Conservation (phyloP, 805 yeast species). For the Teunomyces stri region DNA sequence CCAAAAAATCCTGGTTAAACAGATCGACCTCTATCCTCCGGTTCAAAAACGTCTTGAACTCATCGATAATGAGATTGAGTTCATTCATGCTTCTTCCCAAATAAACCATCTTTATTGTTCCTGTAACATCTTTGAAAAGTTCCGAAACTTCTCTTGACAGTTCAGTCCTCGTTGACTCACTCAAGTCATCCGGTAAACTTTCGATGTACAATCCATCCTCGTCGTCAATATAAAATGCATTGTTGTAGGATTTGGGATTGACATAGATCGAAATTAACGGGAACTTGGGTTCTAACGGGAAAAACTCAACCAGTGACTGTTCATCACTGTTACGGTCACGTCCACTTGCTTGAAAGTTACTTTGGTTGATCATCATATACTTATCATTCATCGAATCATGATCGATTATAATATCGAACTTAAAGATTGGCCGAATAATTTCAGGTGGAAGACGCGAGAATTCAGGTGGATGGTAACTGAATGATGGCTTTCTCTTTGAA, state of each 20-base stretch:
- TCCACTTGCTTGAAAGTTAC: slow-evolving; percentile 1
- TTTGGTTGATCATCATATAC: slow-evolving; percentile 16
- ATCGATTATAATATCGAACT: slow-evolving; percentile 45
- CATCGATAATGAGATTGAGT: slow-evolving; percentile 46
- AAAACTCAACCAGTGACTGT: slow-evolving; percentile 5
- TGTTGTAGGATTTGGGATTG: slow-evolving; percentile 25
- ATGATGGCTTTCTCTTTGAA: slow-evolving; percentile 14
- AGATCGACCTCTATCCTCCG: slow-evolving; percentile 29
- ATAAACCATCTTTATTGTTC: slow-evolving; percentile 21
- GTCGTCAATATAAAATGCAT: slow-evolving; percentile 28
- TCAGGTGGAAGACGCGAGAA: slow-evolving; percentile 44
- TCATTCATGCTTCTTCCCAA: slow-evolving; percentile 53
- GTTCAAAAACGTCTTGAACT: slow-evolving; percentile 42
- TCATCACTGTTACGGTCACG: not conserved
- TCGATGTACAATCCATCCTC: slow-evolving; percentile 22
- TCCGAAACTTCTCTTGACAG: not conserved
- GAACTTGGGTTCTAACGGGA: slow-evolving; percentile 24
- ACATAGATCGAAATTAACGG: slow-evolving; percentile 32
- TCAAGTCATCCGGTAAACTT: slow-evolving; percentile 3
- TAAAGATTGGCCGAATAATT: slow-evolving; percentile 43
- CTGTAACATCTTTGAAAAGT: not conserved
- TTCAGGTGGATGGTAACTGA: slow-evolving; percentile 20
- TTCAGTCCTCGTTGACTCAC: not conserved
- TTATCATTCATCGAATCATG: slow-evolving; percentile 40
- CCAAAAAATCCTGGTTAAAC: slow-evolving; percentile 13